Conservation (phyloP, 768 basidiomycete species). For the Xerocomellus amylosporus region DNA sequence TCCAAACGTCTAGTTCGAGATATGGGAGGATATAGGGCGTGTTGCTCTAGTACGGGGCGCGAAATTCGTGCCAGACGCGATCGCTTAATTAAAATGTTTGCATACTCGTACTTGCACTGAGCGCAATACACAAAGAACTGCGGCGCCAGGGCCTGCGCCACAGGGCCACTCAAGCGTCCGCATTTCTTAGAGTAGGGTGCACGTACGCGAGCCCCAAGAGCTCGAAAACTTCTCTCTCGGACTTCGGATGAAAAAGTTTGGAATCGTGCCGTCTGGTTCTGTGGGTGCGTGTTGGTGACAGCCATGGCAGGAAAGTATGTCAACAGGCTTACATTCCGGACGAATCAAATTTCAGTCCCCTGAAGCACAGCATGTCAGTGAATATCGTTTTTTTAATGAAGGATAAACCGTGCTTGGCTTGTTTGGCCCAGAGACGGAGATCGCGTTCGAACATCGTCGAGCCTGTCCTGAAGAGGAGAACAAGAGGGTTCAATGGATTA, state of each 20-base stretch:
- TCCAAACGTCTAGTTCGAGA: too few species aligned
- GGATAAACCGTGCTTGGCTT: constrained; percentile 42
- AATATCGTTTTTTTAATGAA: background rate
- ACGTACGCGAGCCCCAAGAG: constrained; percentile 68
- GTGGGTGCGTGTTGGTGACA: background rate
- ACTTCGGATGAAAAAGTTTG: constrained; percentile 53
- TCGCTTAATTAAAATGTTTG: background rate
- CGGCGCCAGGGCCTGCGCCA: constrained; percentile 7
- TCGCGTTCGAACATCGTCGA: constrained; percentile 90
- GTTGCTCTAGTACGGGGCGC: background rate
- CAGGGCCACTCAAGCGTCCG: constrained; percentile 45
- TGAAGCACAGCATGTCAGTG: constrained; percentile 25
- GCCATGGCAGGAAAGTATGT: background rate
- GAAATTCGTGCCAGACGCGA: background rate
- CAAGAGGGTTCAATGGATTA: background rate
- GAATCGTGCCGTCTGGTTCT: constrained; percentile 62
- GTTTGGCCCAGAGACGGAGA: constrained; percentile 70
- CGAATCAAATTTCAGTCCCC: constrained; percentile 83
- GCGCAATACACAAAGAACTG: background rate
- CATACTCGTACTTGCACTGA: background rate
- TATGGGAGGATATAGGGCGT: background rate
- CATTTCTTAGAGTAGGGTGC: constrained; percentile 69
- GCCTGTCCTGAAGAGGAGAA: constrained; percentile 57
- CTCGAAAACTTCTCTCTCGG: constrained; percentile 72
- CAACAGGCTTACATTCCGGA: constrained; percentile 60